Conservation (phyloP, 1,284 basidiomycete species). For the Entoloma clypeatum region DNA sequence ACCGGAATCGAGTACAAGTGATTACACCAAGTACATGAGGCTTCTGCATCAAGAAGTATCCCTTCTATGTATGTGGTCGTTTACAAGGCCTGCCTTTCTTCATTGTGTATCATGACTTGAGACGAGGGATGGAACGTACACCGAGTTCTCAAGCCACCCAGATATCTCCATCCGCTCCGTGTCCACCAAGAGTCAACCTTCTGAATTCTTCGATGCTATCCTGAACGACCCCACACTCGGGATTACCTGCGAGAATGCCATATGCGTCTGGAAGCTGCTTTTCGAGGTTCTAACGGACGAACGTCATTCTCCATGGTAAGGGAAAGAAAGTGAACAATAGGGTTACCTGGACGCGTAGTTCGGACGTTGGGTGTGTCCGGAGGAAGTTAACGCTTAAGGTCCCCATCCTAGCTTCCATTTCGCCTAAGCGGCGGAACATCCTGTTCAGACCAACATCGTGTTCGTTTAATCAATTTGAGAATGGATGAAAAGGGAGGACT, state of each 20-base stretch:
- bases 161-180: neutral
- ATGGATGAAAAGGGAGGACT: conserved; percentile 20
- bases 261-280: conserved; percentile 55
- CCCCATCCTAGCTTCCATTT: conserved; percentile 40
- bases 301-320: conserved; percentile 1
- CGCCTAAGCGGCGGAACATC: conserved; percentile 63
- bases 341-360: conserved; percentile 65
- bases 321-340: neutral
- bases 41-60: no score
- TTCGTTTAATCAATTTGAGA: neutral
- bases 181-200: conserved; percentile 20
- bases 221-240: conserved; percentile 40
- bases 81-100: no score
- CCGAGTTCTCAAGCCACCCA: neutral
- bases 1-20: no score
- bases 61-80: no score
- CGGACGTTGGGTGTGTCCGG: conserved; percentile 74
- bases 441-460: conserved; percentile 33
- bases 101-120: no score
- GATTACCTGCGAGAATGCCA: conserved; percentile 44
- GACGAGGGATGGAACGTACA: no score
- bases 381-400: conserved; percentile 45
- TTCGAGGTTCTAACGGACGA: conserved; percentile 44
- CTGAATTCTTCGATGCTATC: conserved; percentile 31
- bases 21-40: no score